A percentile compares a stretch with the other conserved stretches of the same genome.
Conservation (phyloP, 768 basidiomycete species). For the Agaricus subrufescens region DNA sequence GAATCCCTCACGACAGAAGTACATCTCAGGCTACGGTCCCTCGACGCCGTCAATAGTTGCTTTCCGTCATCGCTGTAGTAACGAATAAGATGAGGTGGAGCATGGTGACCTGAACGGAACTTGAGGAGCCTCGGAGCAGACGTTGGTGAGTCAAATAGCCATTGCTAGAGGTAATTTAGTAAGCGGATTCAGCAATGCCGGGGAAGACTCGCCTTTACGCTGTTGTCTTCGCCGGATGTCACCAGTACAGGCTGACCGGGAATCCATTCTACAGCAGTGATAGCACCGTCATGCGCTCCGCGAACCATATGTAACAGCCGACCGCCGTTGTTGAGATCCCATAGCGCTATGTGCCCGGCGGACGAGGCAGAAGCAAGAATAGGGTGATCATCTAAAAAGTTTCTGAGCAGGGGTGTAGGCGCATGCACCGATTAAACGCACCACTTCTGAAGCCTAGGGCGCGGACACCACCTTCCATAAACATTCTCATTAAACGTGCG, state of each 20-base stretch:
- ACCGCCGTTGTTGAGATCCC: slow-evolving; percentile 86
- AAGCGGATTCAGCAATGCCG: background rate
- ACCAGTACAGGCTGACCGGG: slow-evolving; percentile 89
- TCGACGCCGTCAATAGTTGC: slow-evolving; percentile 81
- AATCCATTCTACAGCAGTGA: slow-evolving; percentile 86
- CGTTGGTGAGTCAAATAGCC: slow-evolving; percentile 92
- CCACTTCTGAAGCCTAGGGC: slow-evolving; percentile 85
- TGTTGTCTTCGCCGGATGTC: slow-evolving; percentile 91
- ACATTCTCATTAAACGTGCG: slow-evolving; percentile 83
- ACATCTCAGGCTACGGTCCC: slow-evolving; percentile 84
- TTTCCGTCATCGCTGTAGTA: slow-evolving; percentile 99
- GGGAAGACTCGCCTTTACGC: slow-evolving; percentile 67
- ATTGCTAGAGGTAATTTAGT: slow-evolving; percentile 62
- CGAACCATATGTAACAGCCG: slow-evolving; percentile 79
- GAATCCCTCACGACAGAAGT: slow-evolving; percentile 95
- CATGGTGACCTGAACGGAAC: slow-evolving; percentile 87
- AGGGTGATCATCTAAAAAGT: slow-evolving; percentile 70
- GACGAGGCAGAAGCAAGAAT: slow-evolving; percentile 86
- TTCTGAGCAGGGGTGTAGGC: background rate
- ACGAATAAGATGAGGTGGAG: slow-evolving; percentile 86
- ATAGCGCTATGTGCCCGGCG: slow-evolving; percentile 84
- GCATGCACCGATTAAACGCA: slow-evolving; percentile 23
- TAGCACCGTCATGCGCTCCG: slow-evolving; percentile 84
- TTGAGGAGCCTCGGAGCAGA: slow-evolving; percentile 84
- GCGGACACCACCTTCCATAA: slow-evolving; percentile 84